phyloP scores from a whole-genome alignment of 192 early-diverging fungal species.

The Rhizoclosmatium sp. region DNA sequence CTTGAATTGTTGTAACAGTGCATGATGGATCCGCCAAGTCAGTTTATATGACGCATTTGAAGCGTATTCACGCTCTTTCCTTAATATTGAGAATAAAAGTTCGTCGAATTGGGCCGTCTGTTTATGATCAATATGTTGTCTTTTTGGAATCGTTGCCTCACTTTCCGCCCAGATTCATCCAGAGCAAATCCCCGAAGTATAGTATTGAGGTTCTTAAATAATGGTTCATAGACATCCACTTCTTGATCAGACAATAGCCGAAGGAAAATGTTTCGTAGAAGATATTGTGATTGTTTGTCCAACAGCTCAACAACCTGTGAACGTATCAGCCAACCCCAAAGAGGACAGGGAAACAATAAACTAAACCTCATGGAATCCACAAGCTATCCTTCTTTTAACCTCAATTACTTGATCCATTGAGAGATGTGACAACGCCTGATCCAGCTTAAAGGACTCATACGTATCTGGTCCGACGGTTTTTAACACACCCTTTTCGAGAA shows the following conservation, averaged over 20 bases:
- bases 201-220: slow-evolving; percentile 42
- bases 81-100: slow-evolving; percentile 51
- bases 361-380: slow-evolving; percentile 45
- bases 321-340: background rate
- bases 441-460: slow-evolving; percentile 48
- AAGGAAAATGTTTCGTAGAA: slow-evolving; percentile 44
- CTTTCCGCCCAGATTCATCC: slow-evolving; percentile 38
- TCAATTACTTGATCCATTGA: slow-evolving; percentile 31
- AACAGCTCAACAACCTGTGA: slow-evolving; percentile 45
- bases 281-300: slow-evolving; percentile 28
- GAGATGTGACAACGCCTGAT: slow-evolving; percentile 44
- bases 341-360: background rate
- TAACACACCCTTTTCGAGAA: slow-evolving; percentile 33
- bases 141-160: slow-evolving; percentile 2
- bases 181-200: slow-evolving; percentile 43
- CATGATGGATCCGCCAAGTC: slow-evolving; percentile 54
- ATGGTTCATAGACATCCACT: slow-evolving; percentile 44
- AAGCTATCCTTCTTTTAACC: slow-evolving; percentile 50
- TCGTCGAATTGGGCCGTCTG: slow-evolving; percentile 47
- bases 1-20: slow-evolving; percentile 50
- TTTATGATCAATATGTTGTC: background rate
- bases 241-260: slow-evolving; percentile 45
- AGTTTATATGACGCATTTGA: slow-evolving; percentile 39
- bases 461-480: slow-evolving; percentile 42
- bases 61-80: slow-evolving; percentile 56